Percentiles rank a stretch among this genome's conserved stretches.
phyloP scores from a whole-genome alignment of 306 rosid genomes.

The Hippophae tibetana region DNA sequence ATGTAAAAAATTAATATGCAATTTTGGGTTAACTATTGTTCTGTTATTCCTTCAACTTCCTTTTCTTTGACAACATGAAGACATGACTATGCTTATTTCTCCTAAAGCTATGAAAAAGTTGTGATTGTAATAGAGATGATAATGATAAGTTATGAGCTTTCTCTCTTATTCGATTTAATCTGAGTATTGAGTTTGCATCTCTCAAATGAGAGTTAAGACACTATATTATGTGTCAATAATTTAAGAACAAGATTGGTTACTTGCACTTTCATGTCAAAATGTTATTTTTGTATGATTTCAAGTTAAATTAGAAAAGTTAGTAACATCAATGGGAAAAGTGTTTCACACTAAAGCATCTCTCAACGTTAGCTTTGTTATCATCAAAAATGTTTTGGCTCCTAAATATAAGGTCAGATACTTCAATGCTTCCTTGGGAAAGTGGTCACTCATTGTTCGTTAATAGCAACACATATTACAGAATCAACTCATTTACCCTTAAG shows the following conservation, averaged over 20 bases:
- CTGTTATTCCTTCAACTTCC: no score
- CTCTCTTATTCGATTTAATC: no score
- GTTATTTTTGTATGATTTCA: slow-evolving; percentile 21
- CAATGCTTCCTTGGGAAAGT: background rate
- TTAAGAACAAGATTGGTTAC: background rate
- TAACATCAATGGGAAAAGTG: slow-evolving; percentile 85
- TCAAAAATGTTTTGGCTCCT: slow-evolving; percentile 77
- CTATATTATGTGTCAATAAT: background rate
- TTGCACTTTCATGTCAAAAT: slow-evolving; percentile 13
- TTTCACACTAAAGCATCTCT: slow-evolving; percentile 46
- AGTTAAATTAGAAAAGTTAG: slow-evolving; percentile 59
- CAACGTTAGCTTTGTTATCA: slow-evolving; percentile 73
- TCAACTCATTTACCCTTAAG: slow-evolving; percentile 73
- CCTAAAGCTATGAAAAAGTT: no score
- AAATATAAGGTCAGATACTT: slow-evolving; percentile 66
- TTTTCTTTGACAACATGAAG: no score
- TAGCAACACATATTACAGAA: slow-evolving; percentile 74
- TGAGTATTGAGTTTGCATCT: no score
- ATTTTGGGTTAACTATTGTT: no score
- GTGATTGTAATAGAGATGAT: no score
- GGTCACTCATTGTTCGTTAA: slow-evolving; percentile 64
- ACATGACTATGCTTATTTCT: no score
- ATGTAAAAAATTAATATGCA: no score
- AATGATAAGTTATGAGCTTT: no score
- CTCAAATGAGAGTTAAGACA: no score